phyloP scores from a whole-genome alignment of 805 yeast species.

The Metschnikowia kunwiensis region DNA sequence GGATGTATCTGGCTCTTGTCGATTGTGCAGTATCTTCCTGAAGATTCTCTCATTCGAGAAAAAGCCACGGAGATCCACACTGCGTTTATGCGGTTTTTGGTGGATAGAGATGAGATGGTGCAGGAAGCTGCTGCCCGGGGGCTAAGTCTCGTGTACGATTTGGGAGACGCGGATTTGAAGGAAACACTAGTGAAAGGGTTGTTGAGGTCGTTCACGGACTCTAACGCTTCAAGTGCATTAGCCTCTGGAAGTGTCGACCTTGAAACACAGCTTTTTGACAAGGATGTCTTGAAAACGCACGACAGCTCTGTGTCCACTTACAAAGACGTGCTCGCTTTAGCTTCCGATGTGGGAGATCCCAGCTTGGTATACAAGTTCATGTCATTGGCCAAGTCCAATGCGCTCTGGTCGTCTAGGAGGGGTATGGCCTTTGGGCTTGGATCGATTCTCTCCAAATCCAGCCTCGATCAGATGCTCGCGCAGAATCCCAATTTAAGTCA shows the following conservation, averaged over 20 bases:
- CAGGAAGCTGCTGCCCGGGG: slow-evolving; percentile 94
- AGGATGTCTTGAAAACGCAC: slow-evolving; percentile 73
- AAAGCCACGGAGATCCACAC: slow-evolving; percentile 63
- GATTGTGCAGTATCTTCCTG: slow-evolving; percentile 69
- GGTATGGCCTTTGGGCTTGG: slow-evolving; percentile 95
- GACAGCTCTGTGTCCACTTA: slow-evolving; percentile 89
- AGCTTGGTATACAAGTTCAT: slow-evolving; percentile 89
- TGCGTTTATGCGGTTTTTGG: slow-evolving; percentile 72
- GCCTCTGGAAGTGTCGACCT: slow-evolving; percentile 66
- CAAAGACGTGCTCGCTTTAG: slow-evolving; percentile 81
- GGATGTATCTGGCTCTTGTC: slow-evolving; percentile 86
- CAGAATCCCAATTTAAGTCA: slow-evolving; percentile 53
- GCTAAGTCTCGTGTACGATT: slow-evolving; percentile 73
- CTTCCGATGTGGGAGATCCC: slow-evolving; percentile 95
- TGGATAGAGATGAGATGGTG: slow-evolving; percentile 79
- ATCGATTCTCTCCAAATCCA: slow-evolving; percentile 73
- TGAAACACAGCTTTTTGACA: slow-evolving; percentile 83
- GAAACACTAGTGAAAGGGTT: slow-evolving; percentile 72
- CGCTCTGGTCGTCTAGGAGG: slow-evolving; percentile 87
- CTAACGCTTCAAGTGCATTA: slow-evolving; percentile 44
- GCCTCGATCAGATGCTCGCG: slow-evolving; percentile 58
- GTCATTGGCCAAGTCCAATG: slow-evolving; percentile 84
- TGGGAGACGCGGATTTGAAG: slow-evolving; percentile 63
- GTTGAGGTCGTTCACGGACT: slow-evolving; percentile 73
- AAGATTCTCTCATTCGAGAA: slow-evolving; percentile 35